phyloP scores from a whole-genome alignment of 176 grass and related monocot genomes.

The Ensete glaucum region DNA sequence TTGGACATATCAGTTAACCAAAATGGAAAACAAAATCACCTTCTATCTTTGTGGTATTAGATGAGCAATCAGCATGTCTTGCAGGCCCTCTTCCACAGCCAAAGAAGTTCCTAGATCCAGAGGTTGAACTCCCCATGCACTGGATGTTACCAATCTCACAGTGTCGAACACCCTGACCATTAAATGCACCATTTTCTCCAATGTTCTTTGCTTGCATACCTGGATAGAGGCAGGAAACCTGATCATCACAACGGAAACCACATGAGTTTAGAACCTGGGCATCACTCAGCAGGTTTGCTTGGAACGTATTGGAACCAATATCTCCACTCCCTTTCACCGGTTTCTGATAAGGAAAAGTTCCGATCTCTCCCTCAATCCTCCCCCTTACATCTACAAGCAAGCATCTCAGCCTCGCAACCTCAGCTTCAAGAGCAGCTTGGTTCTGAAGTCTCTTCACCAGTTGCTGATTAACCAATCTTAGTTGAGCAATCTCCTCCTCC shows the following conservation, averaged over 20 bases:
- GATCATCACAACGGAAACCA: conserved; percentile 71
- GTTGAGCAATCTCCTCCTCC: conserved; percentile 43
- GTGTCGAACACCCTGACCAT: conserved; percentile 16
- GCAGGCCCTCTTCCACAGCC: conserved; percentile 31
- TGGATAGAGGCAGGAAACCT: conserved; percentile 49
- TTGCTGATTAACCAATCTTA: conserved; percentile 46
- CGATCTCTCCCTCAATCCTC: conserved; percentile 76
- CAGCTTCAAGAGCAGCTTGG: conserved; percentile 41
- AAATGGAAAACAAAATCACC: conserved; percentile 23
- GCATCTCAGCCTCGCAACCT: conserved; percentile 50
- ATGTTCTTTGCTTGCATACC: conserved; percentile 20
- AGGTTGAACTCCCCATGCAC: conserved; percentile 32
- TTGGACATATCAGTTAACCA: not conserved
- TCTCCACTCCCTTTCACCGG: conserved; percentile 26
- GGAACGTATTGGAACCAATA: conserved; percentile 17
- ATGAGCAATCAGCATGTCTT: conserved; percentile 30
- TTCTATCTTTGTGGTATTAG: conserved; percentile 50
- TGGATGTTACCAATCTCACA: conserved; percentile 45
- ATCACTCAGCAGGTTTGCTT: conserved; percentile 26
- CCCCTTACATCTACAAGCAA: conserved; percentile 61
- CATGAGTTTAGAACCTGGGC: conserved; percentile 59
- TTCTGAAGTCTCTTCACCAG: conserved; percentile 50
- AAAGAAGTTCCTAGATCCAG: conserved; percentile 42
- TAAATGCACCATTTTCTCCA: conserved; percentile 9
- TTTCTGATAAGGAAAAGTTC: conserved; percentile 68